These are phyloP conservation scores for Cardamine resedifolia DNA, from an alignment of 345 rosid genomes.

Conservation along the genomic window DNA sequence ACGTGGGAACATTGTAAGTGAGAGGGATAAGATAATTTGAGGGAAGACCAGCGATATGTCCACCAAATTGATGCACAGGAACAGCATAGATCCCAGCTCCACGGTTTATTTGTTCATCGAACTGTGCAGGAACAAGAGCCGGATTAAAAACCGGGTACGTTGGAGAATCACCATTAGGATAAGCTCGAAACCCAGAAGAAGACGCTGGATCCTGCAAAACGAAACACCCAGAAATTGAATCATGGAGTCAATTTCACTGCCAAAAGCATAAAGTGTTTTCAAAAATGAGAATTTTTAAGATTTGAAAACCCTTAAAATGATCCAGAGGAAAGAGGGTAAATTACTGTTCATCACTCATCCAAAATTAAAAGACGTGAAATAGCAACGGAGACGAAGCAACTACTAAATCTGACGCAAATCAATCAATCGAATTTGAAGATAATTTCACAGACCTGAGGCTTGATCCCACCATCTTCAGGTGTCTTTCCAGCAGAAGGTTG, in stretches of 20 bases:
- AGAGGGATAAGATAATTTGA: slow-evolving; percentile 86
- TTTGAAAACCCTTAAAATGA: slow-evolving; percentile 12
- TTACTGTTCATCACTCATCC: not conserved
- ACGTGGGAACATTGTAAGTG: slow-evolving; percentile 85
- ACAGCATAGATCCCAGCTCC: slow-evolving; percentile 93
- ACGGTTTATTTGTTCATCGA: slow-evolving; percentile 63
- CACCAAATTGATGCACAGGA: slow-evolving; percentile 60
- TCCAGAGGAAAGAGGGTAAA: not conserved
- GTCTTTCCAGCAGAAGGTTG: slow-evolving; percentile 34
- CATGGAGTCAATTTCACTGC: slow-evolving; percentile 8
- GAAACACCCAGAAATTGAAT: slow-evolving; percentile 18
- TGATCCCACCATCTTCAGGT: slow-evolving; percentile 34
- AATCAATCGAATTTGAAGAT: slow-evolving; percentile 2
- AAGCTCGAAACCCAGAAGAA: slow-evolving; percentile 40
- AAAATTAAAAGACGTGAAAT: not conserved
- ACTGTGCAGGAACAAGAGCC: slow-evolving; percentile 44
- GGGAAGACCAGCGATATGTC: slow-evolving; percentile 62
- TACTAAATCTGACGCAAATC: not conserved
- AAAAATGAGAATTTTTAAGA: not conserved
- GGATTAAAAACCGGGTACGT: slow-evolving; percentile 68
- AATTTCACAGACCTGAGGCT: slow-evolving; percentile 45
- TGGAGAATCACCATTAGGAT: slow-evolving; percentile 53
- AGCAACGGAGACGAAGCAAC: not conserved
- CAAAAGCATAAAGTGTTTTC: not conserved
- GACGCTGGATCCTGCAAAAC: slow-evolving; percentile 45